Base-by-base conservation (phyloP, 352 stramenopile species). In the Phytophthora crassamura region DNA sequence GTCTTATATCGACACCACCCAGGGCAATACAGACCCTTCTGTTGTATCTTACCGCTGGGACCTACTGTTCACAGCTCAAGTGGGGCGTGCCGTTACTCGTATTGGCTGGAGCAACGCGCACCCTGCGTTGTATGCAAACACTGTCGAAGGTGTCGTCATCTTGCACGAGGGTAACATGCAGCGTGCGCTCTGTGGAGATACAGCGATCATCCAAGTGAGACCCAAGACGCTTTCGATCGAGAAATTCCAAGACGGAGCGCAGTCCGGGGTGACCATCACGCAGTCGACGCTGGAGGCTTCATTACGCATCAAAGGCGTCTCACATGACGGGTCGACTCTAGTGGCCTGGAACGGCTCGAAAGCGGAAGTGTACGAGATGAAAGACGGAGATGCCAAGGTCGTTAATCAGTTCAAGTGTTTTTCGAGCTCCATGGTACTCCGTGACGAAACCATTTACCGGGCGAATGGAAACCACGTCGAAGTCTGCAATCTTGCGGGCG, bases 91-190 rank as follows among this genome's bases (percentile, higher is more conserved):
- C 10, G 74, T 97, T 16, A 48, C 67, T 4, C 76, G 77, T 0
- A 58, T 97, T 30, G 82, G 76, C 14, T 97, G 90, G 89, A 93
- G 82, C 55, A 76, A 62, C 15, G 45, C 84, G 5, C 78, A 81
- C 36, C 80, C 82, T 55, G 78, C 76, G 15, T 64, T 94, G n/a
- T 92, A 89, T 47, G 80, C 80, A 3, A 88, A 86, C 12, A 93
- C 84, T 7, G 73, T 80, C 15, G 82, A 91, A 28, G 80, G 80
- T n/a, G 78, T 90, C 11, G 75, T 91, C 18, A 74, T 97, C 36
- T 75, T 96, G 35, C 86, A 95, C 39, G 90, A 97, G 72, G 90
- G 88, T 12, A 89, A 84, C 55, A 92, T 96, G 82, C 90, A 97
- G 59, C 78, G 88, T 20, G 67, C 75, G 22, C 66, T 97, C 7